Evolutionary conservation across 352 stramenopile species (phyloP), one percentile per base, ranked within the genome.

Genomic region (Pythium brachiatum): DNA sequence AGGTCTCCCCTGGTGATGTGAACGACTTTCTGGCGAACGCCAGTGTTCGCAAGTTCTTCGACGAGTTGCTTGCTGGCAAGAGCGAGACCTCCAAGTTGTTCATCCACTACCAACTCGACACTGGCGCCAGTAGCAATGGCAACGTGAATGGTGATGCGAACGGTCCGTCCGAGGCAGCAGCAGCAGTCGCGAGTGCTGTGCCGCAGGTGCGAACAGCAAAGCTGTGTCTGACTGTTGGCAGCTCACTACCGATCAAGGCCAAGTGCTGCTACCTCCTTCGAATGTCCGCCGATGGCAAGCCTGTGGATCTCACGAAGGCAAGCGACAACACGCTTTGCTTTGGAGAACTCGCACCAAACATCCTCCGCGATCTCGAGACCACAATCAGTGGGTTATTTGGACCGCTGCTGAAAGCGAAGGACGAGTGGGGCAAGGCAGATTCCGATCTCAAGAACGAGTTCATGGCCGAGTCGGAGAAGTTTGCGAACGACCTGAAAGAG

Each of bases 361-460:
- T 96, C 58, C 55, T 97, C 2, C 64, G 86, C 7, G 82, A 92
- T 32, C 68, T 95, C 1, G 86, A 94, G 59, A 89, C 79, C 21
- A 92, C 83, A 34, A 89, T 94, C 71, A 90, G 68, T 21, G 68
- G 69, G 69, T 81, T 97, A 12, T 99, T 98, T 64, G 85, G 79
- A 56, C 95, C 95, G 18, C 69, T 99, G 7, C 78, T 99, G 43
- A 96, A 96, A 53, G 77, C 88, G 43, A 98, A 95, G 26, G 86
- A 96, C 29, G 92, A 98, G 71, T 99, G 97, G 97, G 97, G 96
- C 2, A 97, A 98, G 64, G 92, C 95, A 2, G 94, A 98, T 62
- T 57, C 88, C 7, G 94, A 98, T 59, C 71, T 98, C 25, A 96
- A 96, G 66, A 72, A 75, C 51, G 87, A 96, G 60, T 99, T 98